These are phyloP conservation scores for Asterella californica DNA, from an alignment of 225 moss, liverwort and hornwort species.

Conservation along the genomic window DNA sequence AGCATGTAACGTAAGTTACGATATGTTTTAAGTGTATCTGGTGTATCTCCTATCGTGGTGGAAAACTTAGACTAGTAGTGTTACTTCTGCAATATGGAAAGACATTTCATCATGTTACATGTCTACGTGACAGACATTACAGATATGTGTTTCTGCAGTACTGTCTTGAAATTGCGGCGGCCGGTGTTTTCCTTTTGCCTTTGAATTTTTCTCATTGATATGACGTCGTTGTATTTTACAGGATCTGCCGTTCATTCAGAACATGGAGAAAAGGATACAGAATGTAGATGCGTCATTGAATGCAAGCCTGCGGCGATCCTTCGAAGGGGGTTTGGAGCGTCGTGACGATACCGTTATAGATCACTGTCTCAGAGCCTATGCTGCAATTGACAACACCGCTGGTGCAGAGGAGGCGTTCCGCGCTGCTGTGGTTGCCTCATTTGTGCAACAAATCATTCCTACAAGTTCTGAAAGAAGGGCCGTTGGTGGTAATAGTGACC, in stretches of 20 bases:
- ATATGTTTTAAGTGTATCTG: neutral
- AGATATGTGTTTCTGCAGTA: too few species aligned
- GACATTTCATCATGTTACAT: neutral
- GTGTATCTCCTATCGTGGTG: neutral
- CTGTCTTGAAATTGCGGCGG: too few species aligned
- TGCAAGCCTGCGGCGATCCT: constrained; percentile 68
- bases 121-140: neutral
- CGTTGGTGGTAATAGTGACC: constrained; percentile 54
- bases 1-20: neutral
- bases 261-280: constrained; percentile 73
- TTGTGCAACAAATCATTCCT: constrained; percentile 64
- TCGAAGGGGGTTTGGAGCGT: constrained; percentile 80
- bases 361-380: constrained; percentile 85
- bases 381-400: constrained; percentile 78
- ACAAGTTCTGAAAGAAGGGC: constrained; percentile 41
- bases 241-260: constrained; percentile 83
- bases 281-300: constrained; percentile 63
- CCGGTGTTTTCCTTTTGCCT: neutral
- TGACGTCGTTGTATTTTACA: constrained; percentile 22
- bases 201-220: neutral
- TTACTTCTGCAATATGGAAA: too few species aligned
- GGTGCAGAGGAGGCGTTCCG: constrained; percentile 86
- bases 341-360: constrained; percentile 71
- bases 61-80: too few species aligned
- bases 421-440: constrained; percentile 71